phyloP scores from a whole-genome alignment of 108 stramenopile genomes.

The Nitzschia putrida region DNA sequence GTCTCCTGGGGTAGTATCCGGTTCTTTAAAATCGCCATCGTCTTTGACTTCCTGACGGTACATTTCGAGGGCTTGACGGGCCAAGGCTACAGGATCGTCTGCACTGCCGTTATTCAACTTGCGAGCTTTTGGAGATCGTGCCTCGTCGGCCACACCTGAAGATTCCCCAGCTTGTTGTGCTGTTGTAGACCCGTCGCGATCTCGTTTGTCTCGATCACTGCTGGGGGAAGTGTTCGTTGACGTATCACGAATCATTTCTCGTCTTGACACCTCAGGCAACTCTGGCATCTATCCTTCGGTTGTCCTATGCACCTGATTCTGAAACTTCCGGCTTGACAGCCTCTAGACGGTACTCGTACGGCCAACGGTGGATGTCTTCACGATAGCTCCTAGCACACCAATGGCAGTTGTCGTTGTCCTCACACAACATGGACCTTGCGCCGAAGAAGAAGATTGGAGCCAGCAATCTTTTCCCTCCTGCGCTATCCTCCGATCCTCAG shows the following conservation, averaged over 20 bases:
- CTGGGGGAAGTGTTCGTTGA: background rate
- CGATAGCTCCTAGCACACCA: too few species aligned
- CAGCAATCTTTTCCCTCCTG: too few species aligned
- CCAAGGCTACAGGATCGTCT: constrained; percentile 23
- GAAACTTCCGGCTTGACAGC: too few species aligned
- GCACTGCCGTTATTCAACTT: background rate
- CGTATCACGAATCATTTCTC: background rate
- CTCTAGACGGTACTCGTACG: too few species aligned
- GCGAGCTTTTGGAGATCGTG: background rate
- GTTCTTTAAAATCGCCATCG: constrained; percentile 19
- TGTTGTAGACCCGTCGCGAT: background rate
- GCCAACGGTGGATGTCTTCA: too few species aligned
- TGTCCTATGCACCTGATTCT: too few species aligned
- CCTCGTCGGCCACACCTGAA: background rate
- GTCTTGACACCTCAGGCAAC: too few species aligned
- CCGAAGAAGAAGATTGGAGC: too few species aligned
- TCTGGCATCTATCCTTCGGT: too few species aligned
- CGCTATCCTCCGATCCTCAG: too few species aligned
- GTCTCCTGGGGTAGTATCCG: constrained; percentile 14
- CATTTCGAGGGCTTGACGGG: constrained; percentile 27
- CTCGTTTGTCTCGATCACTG: background rate
- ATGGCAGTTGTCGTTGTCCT: too few species aligned
- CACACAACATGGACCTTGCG: too few species aligned
- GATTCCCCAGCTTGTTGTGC: background rate
- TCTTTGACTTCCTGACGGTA: constrained; percentile 21